A percentile compares a stretch with the other conserved stretches of the same genome.
Conservation (phyloP, 306 rosid species). For the Leucaena leucocephala region DNA sequence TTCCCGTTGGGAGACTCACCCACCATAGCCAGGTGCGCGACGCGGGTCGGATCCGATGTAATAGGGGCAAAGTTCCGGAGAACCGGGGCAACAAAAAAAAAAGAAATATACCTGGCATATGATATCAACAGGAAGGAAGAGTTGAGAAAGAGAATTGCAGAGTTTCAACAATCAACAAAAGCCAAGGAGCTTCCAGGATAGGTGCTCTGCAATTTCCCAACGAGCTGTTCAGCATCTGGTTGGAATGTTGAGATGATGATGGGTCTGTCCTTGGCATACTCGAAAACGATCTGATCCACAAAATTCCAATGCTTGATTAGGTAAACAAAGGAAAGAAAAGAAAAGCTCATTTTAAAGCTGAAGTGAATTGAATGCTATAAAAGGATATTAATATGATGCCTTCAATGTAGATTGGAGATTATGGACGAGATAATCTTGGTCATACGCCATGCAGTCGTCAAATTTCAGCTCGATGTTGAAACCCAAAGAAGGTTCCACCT, state of each 20-base stretch:
- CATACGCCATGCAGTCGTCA: constrained; percentile 66
- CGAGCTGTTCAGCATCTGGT: constrained; percentile 74
- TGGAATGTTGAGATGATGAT: constrained; percentile 75
- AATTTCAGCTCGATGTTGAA: constrained; percentile 85
- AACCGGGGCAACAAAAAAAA: too few species aligned
- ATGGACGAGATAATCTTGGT: constrained; percentile 47
- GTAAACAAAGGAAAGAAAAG: background rate
- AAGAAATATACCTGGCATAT: constrained; percentile 74
- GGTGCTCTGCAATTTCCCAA: constrained; percentile 56
- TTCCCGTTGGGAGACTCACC: too few species aligned
- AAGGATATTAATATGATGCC: constrained; percentile 36
- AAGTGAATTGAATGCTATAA: background rate
- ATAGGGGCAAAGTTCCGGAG: too few species aligned
- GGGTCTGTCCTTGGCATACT: constrained; percentile 64
- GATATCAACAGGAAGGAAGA: background rate
- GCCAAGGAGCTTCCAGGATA: constrained; percentile 58
- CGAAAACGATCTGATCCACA: constrained; percentile 58
- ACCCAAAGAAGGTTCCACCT: constrained; percentile 59
- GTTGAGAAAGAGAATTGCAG: background rate
- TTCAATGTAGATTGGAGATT: constrained; percentile 59
- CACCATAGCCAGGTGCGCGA: too few species aligned
- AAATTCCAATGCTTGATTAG: background rate
- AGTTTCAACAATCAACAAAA: background rate
- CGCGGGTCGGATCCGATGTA: too few species aligned
- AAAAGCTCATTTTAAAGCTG: background rate